phyloP scores from a whole-genome alignment of 1,139 yeast species.

The Zygosaccharomyces sapae region DNA sequence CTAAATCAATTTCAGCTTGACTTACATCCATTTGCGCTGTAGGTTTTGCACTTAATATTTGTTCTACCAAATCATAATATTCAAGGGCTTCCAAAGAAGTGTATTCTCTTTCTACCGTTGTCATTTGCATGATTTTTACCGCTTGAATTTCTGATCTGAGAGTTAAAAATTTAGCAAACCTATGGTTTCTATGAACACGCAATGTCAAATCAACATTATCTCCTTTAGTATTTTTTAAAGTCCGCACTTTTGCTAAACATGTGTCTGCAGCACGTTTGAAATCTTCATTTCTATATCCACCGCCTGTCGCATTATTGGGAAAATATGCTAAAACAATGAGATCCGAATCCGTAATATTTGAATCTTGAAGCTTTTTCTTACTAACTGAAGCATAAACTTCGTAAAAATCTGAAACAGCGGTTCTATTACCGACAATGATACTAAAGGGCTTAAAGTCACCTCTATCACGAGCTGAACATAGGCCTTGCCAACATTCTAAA shows the following conservation, averaged over 20 bases:
- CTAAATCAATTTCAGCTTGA: conserved; percentile 40
- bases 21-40: conserved; percentile 37
- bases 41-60: conserved; percentile 65
- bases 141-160: conserved; percentile 64
- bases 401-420: conserved; percentile 79
- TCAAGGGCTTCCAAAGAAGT: conserved; percentile 76
- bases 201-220: conserved; percentile 71
- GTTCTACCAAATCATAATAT: conserved; percentile 67
- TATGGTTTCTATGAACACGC: conserved; percentile 49
- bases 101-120: conserved; percentile 90
- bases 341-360: conserved; percentile 69
- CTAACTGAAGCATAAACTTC: conserved; percentile 81
- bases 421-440: conserved; percentile 69
- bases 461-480: conserved; percentile 67
- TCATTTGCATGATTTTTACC: conserved; percentile 76
- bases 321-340: conserved; percentile 61
- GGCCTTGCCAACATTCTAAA: conserved; percentile 92
- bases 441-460: conserved; percentile 63
- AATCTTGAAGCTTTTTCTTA: conserved; percentile 47
- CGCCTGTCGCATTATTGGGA: conserved; percentile 32
- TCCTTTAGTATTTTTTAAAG: conserved; percentile 59
- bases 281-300: conserved; percentile 26
- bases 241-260: conserved; percentile 77
- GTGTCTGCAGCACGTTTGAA: conserved; percentile 33
- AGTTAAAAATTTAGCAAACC: conserved; percentile 46